These are phyloP conservation scores for Hydnomerulius pinastri DNA, from an alignment of 768 basidiomycete species.

Conservation along the genomic window DNA sequence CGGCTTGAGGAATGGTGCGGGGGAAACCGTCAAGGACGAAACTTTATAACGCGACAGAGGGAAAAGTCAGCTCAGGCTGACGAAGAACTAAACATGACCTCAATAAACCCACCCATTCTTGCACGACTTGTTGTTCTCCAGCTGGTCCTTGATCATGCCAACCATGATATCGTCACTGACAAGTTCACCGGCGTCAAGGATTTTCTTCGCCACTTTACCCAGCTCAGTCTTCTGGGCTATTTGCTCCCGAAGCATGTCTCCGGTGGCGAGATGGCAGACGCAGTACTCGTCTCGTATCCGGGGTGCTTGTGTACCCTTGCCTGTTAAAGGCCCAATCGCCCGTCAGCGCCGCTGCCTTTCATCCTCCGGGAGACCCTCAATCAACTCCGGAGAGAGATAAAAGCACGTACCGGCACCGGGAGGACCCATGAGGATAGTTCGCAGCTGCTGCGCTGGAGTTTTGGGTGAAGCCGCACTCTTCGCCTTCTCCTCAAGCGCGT, in stretches of 20 bases:
- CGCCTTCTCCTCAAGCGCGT: slow-evolving; percentile 68
- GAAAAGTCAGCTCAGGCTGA: background rate
- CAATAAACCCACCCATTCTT: slow-evolving; percentile 82
- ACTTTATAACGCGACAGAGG: slow-evolving; percentile 39
- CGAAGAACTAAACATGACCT: background rate
- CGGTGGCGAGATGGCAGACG: slow-evolving; percentile 97
- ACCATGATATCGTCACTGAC: slow-evolving; percentile 98
- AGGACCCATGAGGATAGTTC: slow-evolving; percentile 93
- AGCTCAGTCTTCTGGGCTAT: slow-evolving; percentile 84
- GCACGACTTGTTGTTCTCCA: slow-evolving; percentile 90
- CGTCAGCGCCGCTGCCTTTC: too few relatives aligned
- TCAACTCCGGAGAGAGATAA: background rate
- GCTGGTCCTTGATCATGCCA: slow-evolving; percentile 93
- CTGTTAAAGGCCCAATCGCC: slow-evolving; percentile 45
- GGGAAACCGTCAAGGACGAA: slow-evolving; percentile 99
- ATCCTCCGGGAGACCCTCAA: too few relatives aligned
- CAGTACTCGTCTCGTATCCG: slow-evolving; percentile 90
- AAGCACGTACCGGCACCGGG: slow-evolving; percentile 86
- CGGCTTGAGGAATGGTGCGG: slow-evolving; percentile 92
- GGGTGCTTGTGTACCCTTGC: slow-evolving; percentile 98
- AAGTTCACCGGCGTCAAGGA: slow-evolving; percentile 96
- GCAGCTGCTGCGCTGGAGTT: slow-evolving; percentile 75
- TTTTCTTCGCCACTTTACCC: slow-evolving; percentile 91
- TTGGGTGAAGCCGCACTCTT: slow-evolving; percentile 48
- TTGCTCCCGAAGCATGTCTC: slow-evolving; percentile 97